phyloP scores from a whole-genome alignment of 2,329 filamentous ascomycete genomes.

The Aulographum hederae region DNA sequence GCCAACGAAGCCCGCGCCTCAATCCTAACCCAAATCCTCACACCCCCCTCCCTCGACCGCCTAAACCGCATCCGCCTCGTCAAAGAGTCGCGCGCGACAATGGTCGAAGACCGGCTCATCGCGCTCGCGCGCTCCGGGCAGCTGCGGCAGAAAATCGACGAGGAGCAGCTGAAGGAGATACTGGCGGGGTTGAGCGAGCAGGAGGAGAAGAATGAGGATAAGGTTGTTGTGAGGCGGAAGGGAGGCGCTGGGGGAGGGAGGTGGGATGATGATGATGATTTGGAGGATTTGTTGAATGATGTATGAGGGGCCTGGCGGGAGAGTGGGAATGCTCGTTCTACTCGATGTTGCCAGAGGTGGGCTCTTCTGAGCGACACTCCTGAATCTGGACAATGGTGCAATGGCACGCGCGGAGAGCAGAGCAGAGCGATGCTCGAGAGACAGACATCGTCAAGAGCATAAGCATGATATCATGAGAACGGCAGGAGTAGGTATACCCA shows the following conservation, averaged over 20 bases:
- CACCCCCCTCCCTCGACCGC: constrained; percentile 82
- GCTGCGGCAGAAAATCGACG: constrained; percentile 70
- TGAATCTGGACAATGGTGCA: too few relatives aligned
- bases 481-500: too few relatives aligned
- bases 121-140: constrained; percentile 80
- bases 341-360: too few relatives aligned
- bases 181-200: constrained; percentile 65
- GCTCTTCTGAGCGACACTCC: too few relatives aligned
- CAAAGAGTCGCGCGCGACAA: constrained; percentile 74
- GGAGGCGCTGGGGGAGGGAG: constrained; percentile 22
- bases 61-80: constrained; percentile 88
- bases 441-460: too few relatives aligned
- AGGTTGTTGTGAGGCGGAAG: constrained; percentile 84
- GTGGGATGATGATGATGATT: constrained; percentile 60
- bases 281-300: constrained; percentile 47
- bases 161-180: constrained; percentile 84
- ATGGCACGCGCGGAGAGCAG: too few relatives aligned
- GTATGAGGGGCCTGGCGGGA: too few relatives aligned
- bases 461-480: too few relatives aligned
- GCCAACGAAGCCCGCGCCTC: constrained; percentile 54
- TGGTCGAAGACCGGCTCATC: constrained; percentile 85
- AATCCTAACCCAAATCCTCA: constrained; percentile 82
- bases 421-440: too few relatives aligned
- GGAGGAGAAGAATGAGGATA: constrained; percentile 53
- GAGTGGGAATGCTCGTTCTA: too few relatives aligned